Evolutionary conservation across 768 basidiomycete species (phyloP), one percentile per base, ranked within the genome.

Genomic region (Boletellus emodensis): DNA sequence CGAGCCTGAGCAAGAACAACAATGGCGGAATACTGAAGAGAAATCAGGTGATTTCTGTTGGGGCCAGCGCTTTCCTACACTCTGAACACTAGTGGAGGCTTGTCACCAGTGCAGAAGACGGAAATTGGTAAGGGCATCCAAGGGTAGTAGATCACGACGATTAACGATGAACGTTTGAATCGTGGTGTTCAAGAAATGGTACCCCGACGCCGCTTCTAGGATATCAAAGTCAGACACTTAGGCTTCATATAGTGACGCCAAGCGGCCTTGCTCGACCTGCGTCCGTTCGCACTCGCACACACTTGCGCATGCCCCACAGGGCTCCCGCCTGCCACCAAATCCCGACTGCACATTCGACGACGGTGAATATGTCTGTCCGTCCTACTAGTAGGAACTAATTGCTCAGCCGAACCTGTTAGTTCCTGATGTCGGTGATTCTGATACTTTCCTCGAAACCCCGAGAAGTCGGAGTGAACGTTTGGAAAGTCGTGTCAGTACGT

Each of bases 291-390:
- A 87, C 72, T 75, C 83, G 2, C 84, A 88, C 68, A 80, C 84
- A 9, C 61, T 79, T 46, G 74, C 78, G 12, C 85, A 85, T 67
- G 78, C 84, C 12, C 73, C 79, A 1, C 75, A 83, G 26, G 83
- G 82, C 36, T 71, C 72, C 2, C 69, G 70, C 40, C 58, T 84
- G 40, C 81, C 85, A 1, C 61, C 76, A 0, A 71, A 70, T 40
- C 85, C 83, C 12, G 82, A 85, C 48, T 90, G 87, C 61, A 88
- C 85, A n/a, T 89, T 80, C 54, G 87, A 88, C 56, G 87, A 89
- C 54, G 70, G 84, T 83, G 60, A 41, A 48, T 39, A 45, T 45
- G 40, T 54, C 26, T n/a, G 42, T 32, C 14, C 32, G 17, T 37
- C 24, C 39, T 5, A 26, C 24, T 26, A 26, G 24, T 20, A 38